phyloP scores from a whole-genome alignment of 2,329 filamentous ascomycete genomes.

The Aquanectria penicillioides region DNA sequence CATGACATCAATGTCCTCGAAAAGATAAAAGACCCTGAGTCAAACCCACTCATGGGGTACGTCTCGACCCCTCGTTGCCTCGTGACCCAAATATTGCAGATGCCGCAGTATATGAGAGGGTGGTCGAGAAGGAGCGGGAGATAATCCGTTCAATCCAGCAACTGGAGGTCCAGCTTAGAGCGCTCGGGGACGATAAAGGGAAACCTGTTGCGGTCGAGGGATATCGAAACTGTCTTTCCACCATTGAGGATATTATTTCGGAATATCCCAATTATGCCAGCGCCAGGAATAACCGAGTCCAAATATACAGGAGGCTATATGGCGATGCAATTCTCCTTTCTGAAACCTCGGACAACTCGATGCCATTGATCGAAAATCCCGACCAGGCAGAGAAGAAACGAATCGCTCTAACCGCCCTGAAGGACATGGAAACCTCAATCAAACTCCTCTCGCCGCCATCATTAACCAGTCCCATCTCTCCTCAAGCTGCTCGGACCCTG shows the following conservation, averaged over 20 bases:
- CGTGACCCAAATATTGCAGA: constrained; percentile 69
- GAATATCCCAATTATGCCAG: constrained; percentile 74
- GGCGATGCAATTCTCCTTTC: constrained; percentile 67
- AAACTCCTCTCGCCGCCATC: constrained; percentile 64
- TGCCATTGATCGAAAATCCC: constrained; percentile 53
- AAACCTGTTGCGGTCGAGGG: constrained; percentile 51
- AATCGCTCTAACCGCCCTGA: constrained; percentile 55
- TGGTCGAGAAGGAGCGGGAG: constrained; percentile 61
- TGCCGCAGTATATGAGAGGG: constrained; percentile 57
- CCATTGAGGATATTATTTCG: constrained; percentile 65
- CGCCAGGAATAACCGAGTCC: constrained; percentile 79
- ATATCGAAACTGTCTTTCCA: constrained; percentile 59
- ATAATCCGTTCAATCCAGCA: constrained; percentile 66
- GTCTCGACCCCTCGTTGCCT: constrained; percentile 64
- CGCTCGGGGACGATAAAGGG: constrained; percentile 49
- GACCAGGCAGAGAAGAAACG: constrained; percentile 49
- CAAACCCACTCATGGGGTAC: constrained; percentile 64
- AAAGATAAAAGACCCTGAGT: constrained; percentile 75
- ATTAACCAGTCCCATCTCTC: constrained; percentile 65
- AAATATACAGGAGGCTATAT: constrained; percentile 70
- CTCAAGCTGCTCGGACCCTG: constrained; percentile 72
- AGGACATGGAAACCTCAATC: constrained; percentile 68
- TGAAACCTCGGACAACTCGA: constrained; percentile 48
- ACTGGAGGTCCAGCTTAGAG: constrained; percentile 63
- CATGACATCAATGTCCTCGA: constrained; percentile 71